Base-by-base conservation (phyloP, 2,329 filamentous ascomycete genomes). In the Trichoderma simmonsii region DNA sequence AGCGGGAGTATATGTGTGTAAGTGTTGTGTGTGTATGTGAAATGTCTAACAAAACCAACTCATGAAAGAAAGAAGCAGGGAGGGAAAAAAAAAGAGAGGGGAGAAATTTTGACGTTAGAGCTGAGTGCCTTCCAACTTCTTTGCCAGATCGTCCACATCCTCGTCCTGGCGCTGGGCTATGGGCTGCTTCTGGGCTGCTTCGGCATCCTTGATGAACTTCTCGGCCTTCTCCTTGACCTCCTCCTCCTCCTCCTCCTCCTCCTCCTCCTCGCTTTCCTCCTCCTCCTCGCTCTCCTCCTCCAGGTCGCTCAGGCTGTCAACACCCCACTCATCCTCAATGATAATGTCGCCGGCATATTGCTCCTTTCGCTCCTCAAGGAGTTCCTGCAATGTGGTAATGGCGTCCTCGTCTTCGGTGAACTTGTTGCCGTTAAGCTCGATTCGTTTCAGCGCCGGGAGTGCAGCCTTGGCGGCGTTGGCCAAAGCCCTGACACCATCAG, bases 381-480 rank as follows among this genome's bases (percentile, higher is more conserved):
- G 84, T 66, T 90, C 88, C 75, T 90, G 89, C 60, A 98, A 85
- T 26, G 85, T 86, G 73, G 89, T 83, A 56, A 98, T 87, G 32
- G 89, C 89, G 61, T 88, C 85, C 76, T 98, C 94, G 3, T 97
- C 94, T 81, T 98, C 95, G 9, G 88, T 85, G 77, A 99, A 97
- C 80, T 94, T 96, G 85, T 99, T 99, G 65, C 96, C 96, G 80
- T 99, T 98, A 75, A 99, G 85, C 83, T 98, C 96, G 64, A 99
- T 89, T 77, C 95, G 91, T 83, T 91, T 92, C 75, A 99, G 84
- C 14, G 88, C 88, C 2, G 94, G 94, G 9, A 99, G 87, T 3
- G 87, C 86, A 9, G 87, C 84, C 77, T 89, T 89, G 5, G 90
- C 90, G 3, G 93, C 93, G 24, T 88, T 84, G 3, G 91, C 88